Base-by-base conservation (phyloP, 1,284 basidiomycete species). In the Golubevia sp. region DNA sequence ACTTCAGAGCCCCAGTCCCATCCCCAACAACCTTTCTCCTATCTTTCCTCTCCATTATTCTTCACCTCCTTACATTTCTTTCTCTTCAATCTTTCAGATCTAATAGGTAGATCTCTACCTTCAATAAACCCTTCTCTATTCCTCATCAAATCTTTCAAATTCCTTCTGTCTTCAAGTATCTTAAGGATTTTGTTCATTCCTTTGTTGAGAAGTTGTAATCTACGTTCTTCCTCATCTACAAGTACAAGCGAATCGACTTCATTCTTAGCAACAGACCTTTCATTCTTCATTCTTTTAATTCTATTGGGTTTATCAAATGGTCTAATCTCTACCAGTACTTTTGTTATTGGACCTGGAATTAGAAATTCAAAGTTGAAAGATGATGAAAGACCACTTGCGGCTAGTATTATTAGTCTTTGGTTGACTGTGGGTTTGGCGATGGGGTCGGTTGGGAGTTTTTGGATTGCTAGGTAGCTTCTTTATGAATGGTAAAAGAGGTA, bases 61-160 rank as follows among this genome's bases (percentile, higher is more conserved):
- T 79, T 79, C 26, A 69, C 77, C 8, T 71, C 77, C 0, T 67
- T 71, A 59, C 77, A 79, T 64, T 77, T 77, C 34, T 55, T 79
- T 56, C 60, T 72, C 24, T 77, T 77, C 72, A 79, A 79, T 55
- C 24, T 64, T 2, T 66, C 68, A 1, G 77, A 79, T 49, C 34
- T 79, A 53, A 49, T 76, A 2, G 77, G 77, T 0, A 56, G 77
- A 18, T 66, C 68, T 6, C 49, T 77, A 44, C 77, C 77, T 3
- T 66, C 71, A 2, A 11, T 77, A 11, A 38, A 53, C 13, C 49
- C 67, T 26, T 49, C 34, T 24, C 1, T 52, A 3, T 63, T 65
- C 21, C n/a, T 61, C 13, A 57, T 70, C 3, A 51, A 54, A n/a
- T 30, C 65, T 0, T 54, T 61, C 57, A 58, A 63, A 7, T 52